Conservation (phyloP, 2,329 filamentous ascomycete genomes). For the Pezizomycotina sp. region DNA sequence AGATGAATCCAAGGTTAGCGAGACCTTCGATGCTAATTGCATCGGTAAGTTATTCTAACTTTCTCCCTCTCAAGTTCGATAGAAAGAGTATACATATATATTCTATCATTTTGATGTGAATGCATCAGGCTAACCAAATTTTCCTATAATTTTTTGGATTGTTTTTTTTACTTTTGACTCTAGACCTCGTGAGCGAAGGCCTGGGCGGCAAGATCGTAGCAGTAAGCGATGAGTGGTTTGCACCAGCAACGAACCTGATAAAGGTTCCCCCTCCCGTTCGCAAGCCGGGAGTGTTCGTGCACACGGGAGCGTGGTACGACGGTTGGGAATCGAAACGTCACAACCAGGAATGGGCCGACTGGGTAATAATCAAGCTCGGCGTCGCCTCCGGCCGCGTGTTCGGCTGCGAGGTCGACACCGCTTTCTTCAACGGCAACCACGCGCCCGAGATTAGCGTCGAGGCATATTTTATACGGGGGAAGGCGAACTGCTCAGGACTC, state of each 20-base stretch:
- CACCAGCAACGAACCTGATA: constrained; percentile 46
- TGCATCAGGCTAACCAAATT: neutral
- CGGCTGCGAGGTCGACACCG: constrained; percentile 65
- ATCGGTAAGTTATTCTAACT: constrained; percentile 19
- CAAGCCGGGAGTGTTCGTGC: constrained; percentile 51
- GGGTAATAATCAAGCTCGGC: constrained; percentile 45
- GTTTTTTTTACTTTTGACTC: constrained; percentile 2
- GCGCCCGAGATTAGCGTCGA: constrained; percentile 65
- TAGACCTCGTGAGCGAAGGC: constrained; percentile 45
- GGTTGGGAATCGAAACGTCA: constrained; percentile 52
- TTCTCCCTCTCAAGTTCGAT: neutral
- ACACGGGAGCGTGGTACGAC: constrained; percentile 53
- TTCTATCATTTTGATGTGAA: neutral
- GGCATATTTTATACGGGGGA: constrained; percentile 50
- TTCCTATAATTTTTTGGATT: constrained; percentile 7
- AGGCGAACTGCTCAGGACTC: constrained; percentile 8
- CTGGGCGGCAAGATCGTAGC: constrained; percentile 48
- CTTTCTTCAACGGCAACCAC: constrained; percentile 69
- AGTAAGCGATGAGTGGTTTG: constrained; percentile 54
- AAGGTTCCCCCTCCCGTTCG: constrained; percentile 47
- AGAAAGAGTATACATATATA: neutral
- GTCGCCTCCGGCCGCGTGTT: constrained; percentile 55
- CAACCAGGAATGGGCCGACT: constrained; percentile 48
- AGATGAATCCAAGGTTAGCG: constrained; percentile 20
- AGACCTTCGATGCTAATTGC: constrained; percentile 22